Percentiles rank a stretch among this genome's conserved stretches.
Conservation (phyloP, 2,329 filamentous ascomycete species). For the Alternaria arbusti region DNA sequence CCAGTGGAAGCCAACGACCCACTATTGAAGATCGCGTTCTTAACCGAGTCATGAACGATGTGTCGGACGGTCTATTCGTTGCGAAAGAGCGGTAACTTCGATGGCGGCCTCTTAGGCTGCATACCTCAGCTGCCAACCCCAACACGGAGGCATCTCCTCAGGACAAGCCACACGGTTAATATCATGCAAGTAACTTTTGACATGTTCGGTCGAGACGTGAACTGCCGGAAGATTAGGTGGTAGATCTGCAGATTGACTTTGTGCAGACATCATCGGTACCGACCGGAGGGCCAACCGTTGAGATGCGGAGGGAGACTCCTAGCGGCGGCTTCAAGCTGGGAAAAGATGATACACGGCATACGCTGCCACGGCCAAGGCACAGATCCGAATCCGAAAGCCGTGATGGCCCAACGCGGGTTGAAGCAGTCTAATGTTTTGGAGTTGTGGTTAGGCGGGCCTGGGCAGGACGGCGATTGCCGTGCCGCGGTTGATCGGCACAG, state of each 20-base stretch:
- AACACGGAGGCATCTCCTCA: not conserved
- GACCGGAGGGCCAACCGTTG: not conserved
- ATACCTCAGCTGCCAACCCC: not conserved
- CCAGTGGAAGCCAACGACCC: not conserved
- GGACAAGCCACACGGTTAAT: not conserved
- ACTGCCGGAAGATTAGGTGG: not conserved
- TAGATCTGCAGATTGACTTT: not conserved
- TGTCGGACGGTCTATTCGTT: conserved; percentile 10
- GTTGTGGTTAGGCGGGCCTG: not conserved
- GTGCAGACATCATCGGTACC: not conserved
- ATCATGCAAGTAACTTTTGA: not conserved
- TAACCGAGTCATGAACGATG: conserved; percentile 10
- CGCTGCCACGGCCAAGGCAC: not conserved
- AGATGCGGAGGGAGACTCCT: not conserved
- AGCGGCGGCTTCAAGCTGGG: not conserved
- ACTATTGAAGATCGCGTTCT: conserved; percentile 8
- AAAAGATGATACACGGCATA: not conserved
- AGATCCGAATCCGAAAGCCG: not conserved
- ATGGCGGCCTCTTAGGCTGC: not conserved
- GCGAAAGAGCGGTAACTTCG: not conserved
- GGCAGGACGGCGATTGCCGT: not conserved
- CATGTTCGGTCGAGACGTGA: not conserved
- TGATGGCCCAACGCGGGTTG: not conserved
- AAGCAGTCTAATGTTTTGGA: conserved; percentile 1
- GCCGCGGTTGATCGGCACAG: not conserved